These are phyloP conservation scores for Moesziomyces antarcticus DNA, from an alignment of 1,284 basidiomycete species.

Conservation along the genomic window DNA sequence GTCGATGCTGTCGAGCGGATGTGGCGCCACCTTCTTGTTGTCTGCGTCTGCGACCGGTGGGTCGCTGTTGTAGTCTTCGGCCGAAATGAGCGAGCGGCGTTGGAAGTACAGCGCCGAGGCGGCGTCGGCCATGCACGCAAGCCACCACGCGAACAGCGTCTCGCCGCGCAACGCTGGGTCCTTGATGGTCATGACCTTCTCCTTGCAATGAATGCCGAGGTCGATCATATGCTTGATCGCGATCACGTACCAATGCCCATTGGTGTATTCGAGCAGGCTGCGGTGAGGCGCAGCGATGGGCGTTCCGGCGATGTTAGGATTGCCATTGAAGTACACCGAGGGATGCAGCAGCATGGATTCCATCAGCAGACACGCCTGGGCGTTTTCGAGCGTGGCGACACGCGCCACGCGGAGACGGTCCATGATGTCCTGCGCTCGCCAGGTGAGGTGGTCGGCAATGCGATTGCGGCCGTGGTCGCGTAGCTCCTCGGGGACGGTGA, in stretches of 20 bases:
- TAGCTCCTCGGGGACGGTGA: conserved; percentile 41
- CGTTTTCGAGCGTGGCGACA: conserved; percentile 81
- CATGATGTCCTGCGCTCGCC: conserved; percentile 69
- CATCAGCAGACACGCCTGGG: conserved; percentile 67
- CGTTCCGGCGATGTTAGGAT: conserved; percentile 26
- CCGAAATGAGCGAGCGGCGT: conserved; percentile 74
- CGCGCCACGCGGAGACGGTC: conserved; percentile 86
- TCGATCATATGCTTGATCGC: conserved; percentile 56
- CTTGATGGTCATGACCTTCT: conserved; percentile 46
- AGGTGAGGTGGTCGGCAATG: conserved; percentile 80
- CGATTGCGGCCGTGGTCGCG: conserved; percentile 74
- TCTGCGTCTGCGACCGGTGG: conserved; percentile 32
- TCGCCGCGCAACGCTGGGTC: conserved; percentile 41
- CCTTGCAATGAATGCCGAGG: conserved; percentile 51
- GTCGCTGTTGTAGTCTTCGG: conserved; percentile 48
- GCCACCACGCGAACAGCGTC: conserved; percentile 79
- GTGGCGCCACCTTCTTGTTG: conserved; percentile 32
- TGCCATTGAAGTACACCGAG: conserved; percentile 36
- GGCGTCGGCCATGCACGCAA: conserved; percentile 75
- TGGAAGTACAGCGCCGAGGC: conserved; percentile 75
- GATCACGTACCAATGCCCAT: conserved; percentile 52
- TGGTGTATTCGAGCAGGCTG: conserved; percentile 28
- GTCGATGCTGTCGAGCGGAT: conserved; percentile 33
- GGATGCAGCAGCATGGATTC: conserved; percentile 49
- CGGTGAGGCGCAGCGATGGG: conserved; percentile 33